Base-by-base conservation (phyloP, 352 stramenopile genomes). In the Phytophthora chlamydospora region DNA sequence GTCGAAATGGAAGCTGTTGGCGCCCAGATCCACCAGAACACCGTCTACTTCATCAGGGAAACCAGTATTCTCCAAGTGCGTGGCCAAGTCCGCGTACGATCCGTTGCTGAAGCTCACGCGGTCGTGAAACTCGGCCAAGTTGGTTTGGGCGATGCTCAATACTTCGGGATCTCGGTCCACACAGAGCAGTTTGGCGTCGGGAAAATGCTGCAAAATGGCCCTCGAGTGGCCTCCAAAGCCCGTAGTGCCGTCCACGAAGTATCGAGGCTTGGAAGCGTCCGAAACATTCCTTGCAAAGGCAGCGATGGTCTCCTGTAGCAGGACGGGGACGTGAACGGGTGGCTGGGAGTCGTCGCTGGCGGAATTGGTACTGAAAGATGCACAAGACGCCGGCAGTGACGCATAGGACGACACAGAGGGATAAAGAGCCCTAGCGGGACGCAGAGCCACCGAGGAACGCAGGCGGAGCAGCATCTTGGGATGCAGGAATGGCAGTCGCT, bases 1-100 rank as follows among this genome's bases (percentile, higher is more conserved):
- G 52, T 94, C 85, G 47, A 93, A 89, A 69, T 94, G 85, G 51
- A 88, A 90, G 62, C 85, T 94, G 55, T 94, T 94, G 29, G 82
- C 85, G 9, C 85, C 85, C 9, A 94, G 75, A 60, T 94, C 85
- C 29, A 94, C 81, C 41, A 90, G 67, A 51, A 91, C 82, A 35
- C 85, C 85, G 39, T 88, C 74, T 4, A 92, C 83, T 38, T 78
- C 42, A 7, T 48, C 29, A 4, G 80, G 78, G 42, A 92, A 90
- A 6, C 58, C 67, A 12, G 64, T 63, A 16, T 49, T 42, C 0
- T 56, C 33, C 41, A 94, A 67, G 43, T 87, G 76, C 5, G 32
- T 49, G 0, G 46, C 32, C 11, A 92, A 65, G 16, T 91, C 71
- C 17, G 68, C 71, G 66, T 89, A 94, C 33, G 85, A 92, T 27